Evolutionary conservation across 169 alveolate genomes (phyloP), one percentile per base, ranked within the genome.

Genomic region (Eimeria praecox): DNA sequence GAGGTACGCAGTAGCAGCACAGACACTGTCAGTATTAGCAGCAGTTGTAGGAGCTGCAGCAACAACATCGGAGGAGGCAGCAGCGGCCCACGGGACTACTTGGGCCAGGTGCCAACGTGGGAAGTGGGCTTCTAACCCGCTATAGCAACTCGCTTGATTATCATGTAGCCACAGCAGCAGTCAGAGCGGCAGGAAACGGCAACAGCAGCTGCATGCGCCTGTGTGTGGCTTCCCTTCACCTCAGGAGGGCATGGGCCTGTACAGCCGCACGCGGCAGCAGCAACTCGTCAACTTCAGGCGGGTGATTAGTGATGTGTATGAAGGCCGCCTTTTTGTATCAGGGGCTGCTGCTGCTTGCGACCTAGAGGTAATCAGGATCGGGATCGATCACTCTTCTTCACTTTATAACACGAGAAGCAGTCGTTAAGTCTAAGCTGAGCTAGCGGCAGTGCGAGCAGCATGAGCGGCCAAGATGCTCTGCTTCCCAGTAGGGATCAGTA

Each of bases 301-400:
- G 9, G 93, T 86, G 59, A 86, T 86, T 38, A 86, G 93, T 30
- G 93, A 86, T 62, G 93, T 86, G 44, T 86, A 86, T 44, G 77
- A 62, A 27, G 82, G 93, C 56, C 82, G 93, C 82, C 80, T 86
- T 16, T 86, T 86, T 44, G 93, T 86, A 1, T 56, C 93, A 33
- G 93, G 93, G 16, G 93, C 93, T 62, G 93, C 93, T 86, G 93
- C 93, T 54, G 93, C 93, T 27, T 86, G 93, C 82, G 82, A 86
- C 93, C 30, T 86, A 33, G 38, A 86, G 93, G 93, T 86, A 62
- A 86, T 20, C 8, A 24, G 24, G 56, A 0, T n/a, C 14, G 44
- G 38, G 44, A n/a, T 30, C 40, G 44, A 30, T 33, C 44, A 69
- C 6, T 1, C 33, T 69, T 69, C n/a, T n/a, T 5, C 46, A 69